A percentile compares a stretch with the other conserved stretches of the same genome.
These are phyloP conservation scores for Scolecobasidium constrictum DNA, from an alignment of 2,329 filamentous ascomycete genomes.

Conservation along the genomic window DNA sequence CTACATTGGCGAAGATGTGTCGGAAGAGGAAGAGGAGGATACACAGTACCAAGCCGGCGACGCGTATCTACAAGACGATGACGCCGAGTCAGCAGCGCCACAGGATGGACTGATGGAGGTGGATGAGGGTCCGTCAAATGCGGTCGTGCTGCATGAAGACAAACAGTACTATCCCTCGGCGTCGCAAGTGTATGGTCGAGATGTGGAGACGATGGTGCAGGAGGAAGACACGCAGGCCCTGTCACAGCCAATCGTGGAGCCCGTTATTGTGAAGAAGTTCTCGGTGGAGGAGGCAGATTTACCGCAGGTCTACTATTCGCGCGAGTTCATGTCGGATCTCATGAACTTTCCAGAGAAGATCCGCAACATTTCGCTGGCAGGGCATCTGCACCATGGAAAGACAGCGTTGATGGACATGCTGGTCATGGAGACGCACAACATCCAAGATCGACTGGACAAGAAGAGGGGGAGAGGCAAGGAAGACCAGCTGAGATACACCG, in stretches of 20 bases:
- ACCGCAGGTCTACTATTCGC: constrained; percentile 76
- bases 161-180: constrained; percentile 99
- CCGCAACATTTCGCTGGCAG: constrained; percentile 82
- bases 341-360: constrained; percentile 95
- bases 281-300: constrained; percentile 85
- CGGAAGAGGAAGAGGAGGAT: constrained; percentile 75
- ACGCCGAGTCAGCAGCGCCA: constrained; percentile 35
- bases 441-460: constrained; percentile 67
- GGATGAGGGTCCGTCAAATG: constrained; percentile 83
- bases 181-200: constrained; percentile 84
- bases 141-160: constrained; percentile 95
- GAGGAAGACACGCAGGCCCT: constrained; percentile 95
- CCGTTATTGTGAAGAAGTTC: constrained; percentile 92
- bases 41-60: constrained; percentile 64
- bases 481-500: constrained; percentile 89
- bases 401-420: constrained; percentile 98
- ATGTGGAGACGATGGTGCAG: constrained; percentile 91
- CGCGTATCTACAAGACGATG: constrained; percentile 58
- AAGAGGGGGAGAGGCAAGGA: constrained; percentile 72
- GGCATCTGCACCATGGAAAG: constrained; percentile 94
- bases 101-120: constrained; percentile 89
- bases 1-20: constrained; percentile 91
- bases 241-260: constrained; percentile 84
- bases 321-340: constrained; percentile 86
- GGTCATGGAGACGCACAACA: constrained; percentile 87